These are phyloP conservation scores for Termitomyces titanicus DNA, from an alignment of 768 basidiomycete genomes.

Conservation along the genomic window DNA sequence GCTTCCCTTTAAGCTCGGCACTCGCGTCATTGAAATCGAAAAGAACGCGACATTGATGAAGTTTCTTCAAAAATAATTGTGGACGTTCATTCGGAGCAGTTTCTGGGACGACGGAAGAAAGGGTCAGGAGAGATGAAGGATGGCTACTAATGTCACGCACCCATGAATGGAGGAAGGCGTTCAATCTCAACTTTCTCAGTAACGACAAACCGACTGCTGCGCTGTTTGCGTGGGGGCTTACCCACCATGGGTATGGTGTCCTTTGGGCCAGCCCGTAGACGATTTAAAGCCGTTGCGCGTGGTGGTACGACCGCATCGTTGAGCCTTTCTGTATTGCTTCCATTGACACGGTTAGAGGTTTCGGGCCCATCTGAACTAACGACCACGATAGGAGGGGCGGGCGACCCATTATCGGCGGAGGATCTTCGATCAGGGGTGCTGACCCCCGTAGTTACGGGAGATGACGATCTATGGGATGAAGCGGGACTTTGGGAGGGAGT, in stretches of 20 bases:
- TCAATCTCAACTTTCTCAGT: constrained; percentile 97
- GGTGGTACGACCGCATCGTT: constrained; percentile 57
- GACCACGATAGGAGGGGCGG: constrained; percentile 82
- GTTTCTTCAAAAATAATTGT: constrained; percentile 89
- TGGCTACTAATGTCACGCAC: constrained; percentile 39
- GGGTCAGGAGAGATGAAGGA: background rate
- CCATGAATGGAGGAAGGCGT: constrained; percentile 85
- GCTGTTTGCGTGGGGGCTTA: constrained; percentile 95
- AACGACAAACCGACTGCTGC: constrained; percentile 94
- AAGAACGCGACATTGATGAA: constrained; percentile 93
- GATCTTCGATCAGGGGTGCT: constrained; percentile 61
- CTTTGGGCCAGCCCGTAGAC: constrained; percentile 81
- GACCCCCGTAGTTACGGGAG: constrained; percentile 34
- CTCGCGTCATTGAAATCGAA: constrained; percentile 99
- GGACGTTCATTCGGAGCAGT: constrained; percentile 85
- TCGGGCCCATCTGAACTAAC: constrained; percentile 73
- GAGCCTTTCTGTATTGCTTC: constrained; percentile 43
- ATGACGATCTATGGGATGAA: constrained; percentile 39
- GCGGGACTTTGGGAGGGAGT: constrained; percentile 37
- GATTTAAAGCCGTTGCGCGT: constrained; percentile 63
- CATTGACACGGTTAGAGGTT: constrained; percentile 36
- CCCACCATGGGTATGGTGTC: constrained; percentile 96
- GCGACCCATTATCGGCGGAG: constrained; percentile 37
- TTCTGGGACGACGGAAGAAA: constrained; percentile 49
- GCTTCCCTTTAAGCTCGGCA: constrained; percentile 93